These are phyloP conservation scores for Scedosporium apiospermum DNA, from an alignment of 2,329 filamentous ascomycete genomes.

Conservation along the genomic window DNA sequence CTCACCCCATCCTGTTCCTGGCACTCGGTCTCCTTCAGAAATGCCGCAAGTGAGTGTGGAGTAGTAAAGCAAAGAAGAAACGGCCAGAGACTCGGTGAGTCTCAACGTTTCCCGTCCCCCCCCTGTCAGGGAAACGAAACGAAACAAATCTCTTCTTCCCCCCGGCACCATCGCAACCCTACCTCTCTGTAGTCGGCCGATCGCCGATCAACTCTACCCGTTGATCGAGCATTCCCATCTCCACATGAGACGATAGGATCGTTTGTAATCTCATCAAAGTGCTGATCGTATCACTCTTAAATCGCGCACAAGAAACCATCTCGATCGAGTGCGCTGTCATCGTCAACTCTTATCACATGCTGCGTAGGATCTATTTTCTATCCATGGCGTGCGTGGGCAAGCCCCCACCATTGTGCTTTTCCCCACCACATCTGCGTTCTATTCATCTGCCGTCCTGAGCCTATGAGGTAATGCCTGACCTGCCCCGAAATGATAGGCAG, in stretches of 20 bases:
- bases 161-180: background rate
- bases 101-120: background rate
- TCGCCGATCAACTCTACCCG: background rate
- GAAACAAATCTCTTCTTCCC: background rate
- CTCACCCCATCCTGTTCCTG: background rate
- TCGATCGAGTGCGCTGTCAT: background rate
- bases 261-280: background rate
- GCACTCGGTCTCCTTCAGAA: background rate
- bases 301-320: background rate
- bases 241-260: background rate
- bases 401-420: too few relatives aligned
- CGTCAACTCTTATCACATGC: background rate
- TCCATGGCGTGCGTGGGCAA: too few relatives aligned
- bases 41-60: background rate
- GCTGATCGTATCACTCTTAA: background rate
- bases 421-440: too few relatives aligned
- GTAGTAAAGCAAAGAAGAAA: background rate
- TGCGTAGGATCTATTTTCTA: too few relatives aligned
- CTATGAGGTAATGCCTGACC: too few relatives aligned
- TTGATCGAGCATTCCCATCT: background rate
- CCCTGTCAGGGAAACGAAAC: background rate
- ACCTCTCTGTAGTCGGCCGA: background rate
- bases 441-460: too few relatives aligned
- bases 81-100: background rate
- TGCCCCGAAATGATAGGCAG: too few relatives aligned